Conservation (phyloP, 495 filamentous ascomycete genomes). For the Penicillium fimorum region DNA sequence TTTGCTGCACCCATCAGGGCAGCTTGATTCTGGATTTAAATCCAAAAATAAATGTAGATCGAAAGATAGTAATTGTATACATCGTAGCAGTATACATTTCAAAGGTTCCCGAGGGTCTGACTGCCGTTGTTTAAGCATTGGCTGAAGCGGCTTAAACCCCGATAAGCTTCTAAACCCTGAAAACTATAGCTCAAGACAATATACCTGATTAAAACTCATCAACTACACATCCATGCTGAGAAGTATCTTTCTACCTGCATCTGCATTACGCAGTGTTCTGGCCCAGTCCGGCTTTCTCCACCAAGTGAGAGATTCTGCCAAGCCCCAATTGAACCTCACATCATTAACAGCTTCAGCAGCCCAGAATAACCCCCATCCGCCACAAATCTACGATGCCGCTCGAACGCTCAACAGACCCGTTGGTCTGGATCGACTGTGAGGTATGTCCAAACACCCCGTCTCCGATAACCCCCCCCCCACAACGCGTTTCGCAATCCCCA, state of each 20-base stretch:
- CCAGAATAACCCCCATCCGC: neutral
- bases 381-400: constrained; percentile 37
- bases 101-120: neutral
- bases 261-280: constrained; percentile 6
- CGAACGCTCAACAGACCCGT: constrained; percentile 53
- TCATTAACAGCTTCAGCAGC: constrained; percentile 9
- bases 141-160: neutral
- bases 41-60: neutral
- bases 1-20: constrained; percentile 19
- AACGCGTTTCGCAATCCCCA: neutral
- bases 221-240: constrained; percentile 6
- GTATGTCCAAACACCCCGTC: constrained; percentile 40
- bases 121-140: neutral
- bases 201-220: neutral
- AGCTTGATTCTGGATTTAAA: constrained; percentile 18
- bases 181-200: neutral
- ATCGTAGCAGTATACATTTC: neutral
- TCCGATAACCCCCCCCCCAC: neutral
- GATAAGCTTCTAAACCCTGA: neutral
- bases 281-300: constrained; percentile 26
- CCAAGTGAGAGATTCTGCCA: constrained; percentile 22
- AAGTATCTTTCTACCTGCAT: constrained; percentile 2
- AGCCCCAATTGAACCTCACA: constrained; percentile 3
- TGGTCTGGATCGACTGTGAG: constrained; percentile 92
- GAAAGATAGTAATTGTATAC: neutral